Base-by-base conservation (phyloP, 2,329 filamentous ascomycete species). In the Aspergillus pseudoterreus region DNA sequence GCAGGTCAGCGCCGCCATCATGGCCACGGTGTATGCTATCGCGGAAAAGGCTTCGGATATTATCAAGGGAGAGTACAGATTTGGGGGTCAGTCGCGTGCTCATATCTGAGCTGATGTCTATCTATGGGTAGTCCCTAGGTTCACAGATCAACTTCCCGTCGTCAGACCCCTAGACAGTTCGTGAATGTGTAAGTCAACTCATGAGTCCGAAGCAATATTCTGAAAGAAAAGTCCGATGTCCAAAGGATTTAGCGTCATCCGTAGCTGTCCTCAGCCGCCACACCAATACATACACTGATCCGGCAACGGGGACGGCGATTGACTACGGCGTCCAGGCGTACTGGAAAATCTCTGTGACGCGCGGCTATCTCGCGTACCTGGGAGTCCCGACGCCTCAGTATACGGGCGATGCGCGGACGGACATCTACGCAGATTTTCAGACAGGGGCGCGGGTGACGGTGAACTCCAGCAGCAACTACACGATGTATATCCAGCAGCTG, bases 11-110 rank as follows among this genome's bases (percentile, higher is more conserved):
- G 63, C 63, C 21, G 63, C 66, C 52, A 57, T 62, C 15, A 59
- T 61, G 57, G 63, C 64, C 5, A 70, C 64, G 1, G 60, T 66
- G 10, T 71, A 71, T 52, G 67, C 64, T 6, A 59, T 68, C 32
- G 65, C 59, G 1, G 65, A 68, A 45, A 66, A 66, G 44, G 58
- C 53, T 17, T 56, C 54, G 9, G 45, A 39, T 3, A 55, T 60
- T 49, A 58, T 61, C 42, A 22, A 39, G 11, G 57, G 60, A 19
- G 57, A 61, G 24, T 27, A 27, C 9, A 8, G 9, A 27, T 10
- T 27, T 27, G 24, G 24, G 6, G 24, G 24, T 27, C 24, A 27
- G 24, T 6, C 10, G 24, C 24, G 24, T 27, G 24, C 24, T 27
- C 24, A 27, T 27, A 8, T 27, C 6, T 27, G 24, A 27, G 24